A percentile compares a stretch with the other conserved stretches of the same genome.
phyloP scores from a whole-genome alignment of 176 grass and related monocot genomes.

The Thinopyrum elongatum region DNA sequence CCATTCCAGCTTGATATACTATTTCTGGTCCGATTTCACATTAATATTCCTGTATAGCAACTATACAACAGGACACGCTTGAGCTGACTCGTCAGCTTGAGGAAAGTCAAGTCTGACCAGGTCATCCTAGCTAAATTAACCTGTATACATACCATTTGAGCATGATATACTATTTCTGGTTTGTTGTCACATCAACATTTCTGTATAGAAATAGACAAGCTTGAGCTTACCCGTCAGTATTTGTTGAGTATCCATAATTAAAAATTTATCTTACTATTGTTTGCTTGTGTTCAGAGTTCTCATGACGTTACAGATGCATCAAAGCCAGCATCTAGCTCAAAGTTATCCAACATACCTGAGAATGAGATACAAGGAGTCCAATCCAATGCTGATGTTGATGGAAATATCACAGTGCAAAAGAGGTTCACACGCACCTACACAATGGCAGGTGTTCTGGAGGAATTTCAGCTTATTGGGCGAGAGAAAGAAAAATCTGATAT shows the following conservation, averaged over 20 bases:
- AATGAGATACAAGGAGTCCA: neutral
- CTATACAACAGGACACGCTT: too few species aligned
- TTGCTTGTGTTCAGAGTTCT: neutral
- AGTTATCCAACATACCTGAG: neutral
- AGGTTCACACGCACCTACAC: neutral
- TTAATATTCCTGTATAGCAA: neutral
- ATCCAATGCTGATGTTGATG: neutral
- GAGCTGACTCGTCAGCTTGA: too few species aligned
- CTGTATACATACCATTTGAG: neutral
- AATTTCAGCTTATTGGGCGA: conserved; percentile 8
- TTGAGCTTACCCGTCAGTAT: too few species aligned
- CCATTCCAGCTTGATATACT: neutral
- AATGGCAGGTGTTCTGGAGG: neutral
- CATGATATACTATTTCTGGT: neutral
- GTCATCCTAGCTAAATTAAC: too few species aligned
- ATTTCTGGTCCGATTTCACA: neutral
- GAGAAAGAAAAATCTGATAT: neutral
- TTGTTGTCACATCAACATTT: neutral
- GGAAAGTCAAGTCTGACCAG: too few species aligned
- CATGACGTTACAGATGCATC: neutral
- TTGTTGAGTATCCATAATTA: too few species aligned
- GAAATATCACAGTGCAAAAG: neutral
- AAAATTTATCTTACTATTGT: too few species aligned
- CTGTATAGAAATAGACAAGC: too few species aligned
- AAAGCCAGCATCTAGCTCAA: neutral